phyloP scores from a whole-genome alignment of 192 early-diverging fungal species.

The Mortierella antarctica region DNA sequence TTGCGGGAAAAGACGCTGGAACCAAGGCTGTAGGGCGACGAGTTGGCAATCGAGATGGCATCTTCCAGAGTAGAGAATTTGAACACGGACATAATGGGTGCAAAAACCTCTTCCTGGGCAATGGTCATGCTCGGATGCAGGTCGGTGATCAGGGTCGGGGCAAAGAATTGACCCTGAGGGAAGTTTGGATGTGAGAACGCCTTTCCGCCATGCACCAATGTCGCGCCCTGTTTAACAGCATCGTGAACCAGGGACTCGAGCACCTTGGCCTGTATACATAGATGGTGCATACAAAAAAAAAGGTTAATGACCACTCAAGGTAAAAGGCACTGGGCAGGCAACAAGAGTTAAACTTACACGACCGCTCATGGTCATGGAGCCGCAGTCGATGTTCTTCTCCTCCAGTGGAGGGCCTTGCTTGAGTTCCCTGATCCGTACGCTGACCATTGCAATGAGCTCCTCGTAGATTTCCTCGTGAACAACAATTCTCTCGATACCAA shows the following conservation, averaged over 20 bases:
- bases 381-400: constrained; percentile 76
- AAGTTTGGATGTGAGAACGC: constrained; percentile 75
- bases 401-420: constrained; percentile 80
- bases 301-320: background rate
- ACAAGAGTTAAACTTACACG: constrained; percentile 56
- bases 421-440: constrained; percentile 65
- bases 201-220: constrained; percentile 75
- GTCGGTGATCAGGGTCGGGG: constrained; percentile 82
- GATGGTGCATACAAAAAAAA: background rate
- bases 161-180: constrained; percentile 83
- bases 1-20: constrained; percentile 83
- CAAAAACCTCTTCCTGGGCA: constrained; percentile 81
- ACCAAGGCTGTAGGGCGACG: constrained; percentile 80
- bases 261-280: constrained; percentile 53
- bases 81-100: constrained; percentile 85
- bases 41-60: constrained; percentile 74
- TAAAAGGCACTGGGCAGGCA: background rate
- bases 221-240: constrained; percentile 82
- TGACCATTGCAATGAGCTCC: constrained; percentile 71
- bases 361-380: constrained; percentile 84
- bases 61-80: constrained; percentile 75
- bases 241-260: constrained; percentile 78
- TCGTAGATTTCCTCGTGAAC: constrained; percentile 78
- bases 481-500: constrained; percentile 88
- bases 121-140: constrained; percentile 83